Base-by-base conservation (phyloP, 768 basidiomycete species). In the Rhizopogon sp. region DNA sequence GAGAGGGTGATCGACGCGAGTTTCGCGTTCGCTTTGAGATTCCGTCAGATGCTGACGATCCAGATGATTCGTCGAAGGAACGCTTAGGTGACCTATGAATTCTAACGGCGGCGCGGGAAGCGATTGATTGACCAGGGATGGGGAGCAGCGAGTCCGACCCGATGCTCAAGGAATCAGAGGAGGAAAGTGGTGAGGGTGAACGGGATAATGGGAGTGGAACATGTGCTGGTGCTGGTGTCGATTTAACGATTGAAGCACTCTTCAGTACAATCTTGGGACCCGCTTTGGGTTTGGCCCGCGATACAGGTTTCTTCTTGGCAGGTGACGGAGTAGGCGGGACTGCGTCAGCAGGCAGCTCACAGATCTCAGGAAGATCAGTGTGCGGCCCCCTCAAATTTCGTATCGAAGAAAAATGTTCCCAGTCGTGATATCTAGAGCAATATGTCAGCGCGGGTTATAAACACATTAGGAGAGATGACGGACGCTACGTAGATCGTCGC, bases 401-500 rank as follows among this genome's bases (percentile, higher is more conserved):
- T 56, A 96, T 90, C n/a, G 88, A 90, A 11, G 90, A 93, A 64
- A 94, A 96, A 66, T 96, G 93, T 64, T 96, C 93, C 90, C 90
- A 94, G 68, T 93, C 90, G 64, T 94, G 88, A 67, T 93, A 95
- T 31, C 90, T 90, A 63, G 44, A 46, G 45, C 25, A 41, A 28
- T 55, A 54, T 49, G 64, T 60, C 53, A 62, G 50, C 28, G 6
- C 42, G 25, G n/a, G 17, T n/a, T n/a, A 47, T 52, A 50, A 43
- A 20, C 50, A 58, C 54, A 54, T 46, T 53, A 50, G 11, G 37
- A n/a, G 52, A 58, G 53, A 39, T 50, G 22, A 87, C 90, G 68
- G 71, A 92, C 88, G 92, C 92, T 56, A 93, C 89, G 72, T 93
- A 93, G 16, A 93, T 76, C 3, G 88, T 80, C 43, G 75, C 70